A percentile compares a stretch with the other conserved stretches of the same genome.
These are phyloP conservation scores for Phytophthora ohioensis DNA, from an alignment of 352 stramenopile species.

Conservation along the genomic window DNA sequence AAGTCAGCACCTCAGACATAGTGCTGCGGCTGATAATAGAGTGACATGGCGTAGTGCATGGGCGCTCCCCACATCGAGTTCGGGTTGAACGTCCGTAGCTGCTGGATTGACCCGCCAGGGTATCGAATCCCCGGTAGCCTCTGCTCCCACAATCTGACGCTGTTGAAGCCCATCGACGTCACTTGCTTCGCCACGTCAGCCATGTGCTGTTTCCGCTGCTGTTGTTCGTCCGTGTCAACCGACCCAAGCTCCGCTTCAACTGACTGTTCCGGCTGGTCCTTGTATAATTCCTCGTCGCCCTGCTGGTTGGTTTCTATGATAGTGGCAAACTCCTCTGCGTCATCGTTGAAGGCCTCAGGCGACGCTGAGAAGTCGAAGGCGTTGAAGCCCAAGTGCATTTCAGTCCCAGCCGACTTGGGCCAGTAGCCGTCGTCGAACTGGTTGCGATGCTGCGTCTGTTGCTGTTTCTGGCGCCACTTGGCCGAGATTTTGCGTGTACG, in stretches of 20 bases:
- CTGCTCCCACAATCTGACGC: constrained; percentile 45
- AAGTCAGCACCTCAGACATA: constrained; percentile 6
- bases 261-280: constrained; percentile 1
- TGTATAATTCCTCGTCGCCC: not conserved
- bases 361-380: constrained; percentile 56
- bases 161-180: constrained; percentile 33
- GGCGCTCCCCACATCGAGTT: constrained; percentile 26
- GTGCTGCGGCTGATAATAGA: constrained; percentile 29
- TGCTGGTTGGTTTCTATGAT: not conserved
- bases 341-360: constrained; percentile 49
- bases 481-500: constrained; percentile 48
- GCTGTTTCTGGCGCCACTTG: constrained; percentile 34
- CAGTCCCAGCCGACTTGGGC: constrained; percentile 29
- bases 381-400: constrained; percentile 51
- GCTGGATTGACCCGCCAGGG: constrained; percentile 4
- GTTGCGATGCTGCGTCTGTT: constrained; percentile 16
- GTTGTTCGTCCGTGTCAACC: constrained; percentile 6
- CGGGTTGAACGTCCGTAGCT: not conserved
- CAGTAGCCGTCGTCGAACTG: constrained; percentile 35
- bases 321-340: not conserved
- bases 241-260: not conserved
- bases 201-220: constrained; percentile 25
- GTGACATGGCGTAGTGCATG: constrained; percentile 7
- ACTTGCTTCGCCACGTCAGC: constrained; percentile 22
- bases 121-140: constrained; percentile 18